Evolutionary conservation across 2,329 filamentous ascomycete species (phyloP), one percentile per base, ranked within the genome.

Genomic region (Tolypocladium album): DNA sequence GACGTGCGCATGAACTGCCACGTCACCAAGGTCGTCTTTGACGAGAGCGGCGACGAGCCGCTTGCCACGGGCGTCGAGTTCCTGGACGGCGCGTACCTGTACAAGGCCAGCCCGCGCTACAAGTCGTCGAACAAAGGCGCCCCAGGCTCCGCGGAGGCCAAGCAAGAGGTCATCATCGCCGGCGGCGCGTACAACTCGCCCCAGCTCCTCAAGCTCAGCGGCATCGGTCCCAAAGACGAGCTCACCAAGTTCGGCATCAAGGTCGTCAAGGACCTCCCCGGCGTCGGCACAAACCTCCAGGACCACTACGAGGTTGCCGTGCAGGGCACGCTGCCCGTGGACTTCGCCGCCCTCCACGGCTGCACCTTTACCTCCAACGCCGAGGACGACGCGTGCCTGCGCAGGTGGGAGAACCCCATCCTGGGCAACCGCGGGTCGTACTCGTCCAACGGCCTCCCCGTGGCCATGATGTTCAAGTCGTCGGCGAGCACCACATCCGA

Each of bases 241-340:
- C 71, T 79, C 20, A 55, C 66, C 40, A 62, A 64, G 39, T 67
- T 80, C 65, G 69, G 73, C 27, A 86, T 87, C 61, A 71, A 76
- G 1, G 75, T 85, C 11, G 66, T 85, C 52, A 71, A 74, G 3
- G 77, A 88, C 66, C 75, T 85, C 1, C 85, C 84, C 0, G 86
- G 84, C 55, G 85, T 89, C 13, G 86, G 86, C 36, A 78, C 75
- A 45, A 86, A 87, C 69, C 62, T 70, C 15, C 64, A 66, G 60
- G 69, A 71, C 60, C 67, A 67, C 43, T 69, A 70, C 59, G 68
- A 71, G 60, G 65, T 70, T 0, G 64, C 62, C 0, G 62, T 69
- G 4, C 63, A 65, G 20, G 67, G 64, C 0, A 56, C 60, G 3
- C 34, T 64, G 0, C 58, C 61, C 0, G 64, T 59, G 56, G 56